Conservation (phyloP, 805 yeast species). For the Starmerella lactis-condensi region DNA sequence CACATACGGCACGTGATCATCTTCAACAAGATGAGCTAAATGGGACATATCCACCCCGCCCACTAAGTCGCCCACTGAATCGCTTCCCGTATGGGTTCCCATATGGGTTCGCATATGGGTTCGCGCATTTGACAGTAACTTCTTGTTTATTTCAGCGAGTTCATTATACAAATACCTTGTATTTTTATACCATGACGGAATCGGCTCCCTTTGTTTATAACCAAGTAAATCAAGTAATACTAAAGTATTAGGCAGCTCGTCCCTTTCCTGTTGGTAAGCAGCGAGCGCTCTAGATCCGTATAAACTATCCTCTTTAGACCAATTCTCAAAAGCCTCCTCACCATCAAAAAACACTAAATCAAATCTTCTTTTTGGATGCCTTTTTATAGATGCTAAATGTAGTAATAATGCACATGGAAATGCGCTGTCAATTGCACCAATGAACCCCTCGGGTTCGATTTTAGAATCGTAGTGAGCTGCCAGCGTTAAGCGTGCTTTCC, state of each 20-base stretch:
- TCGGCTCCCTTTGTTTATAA: constrained; percentile 18
- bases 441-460: constrained; percentile 32
- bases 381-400: constrained; percentile 25
- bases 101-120: background rate
- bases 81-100: no score
- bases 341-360: constrained; percentile 36
- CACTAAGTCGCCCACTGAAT: no score
- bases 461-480: constrained; percentile 43
- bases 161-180: constrained; percentile 26
- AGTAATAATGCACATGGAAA: constrained; percentile 37
- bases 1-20: constrained; percentile 39
- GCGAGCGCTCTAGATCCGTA: constrained; percentile 40
- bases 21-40: constrained; percentile 20
- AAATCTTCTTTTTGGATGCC: constrained; percentile 12
- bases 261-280: constrained; percentile 20
- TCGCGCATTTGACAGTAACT: constrained; percentile 12
- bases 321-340: constrained; percentile 38
- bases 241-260: constrained; percentile 26
- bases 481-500: constrained; percentile 14
- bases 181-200: constrained; percentile 29
- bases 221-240: constrained; percentile 38
- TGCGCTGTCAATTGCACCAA: constrained; percentile 45
- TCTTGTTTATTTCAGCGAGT: constrained; percentile 25
- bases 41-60: constrained; percentile 14
- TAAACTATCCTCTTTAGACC: constrained; percentile 35